Conservation (phyloP, 2,329 filamentous ascomycete genomes). For the Trichophyton rubrum region DNA sequence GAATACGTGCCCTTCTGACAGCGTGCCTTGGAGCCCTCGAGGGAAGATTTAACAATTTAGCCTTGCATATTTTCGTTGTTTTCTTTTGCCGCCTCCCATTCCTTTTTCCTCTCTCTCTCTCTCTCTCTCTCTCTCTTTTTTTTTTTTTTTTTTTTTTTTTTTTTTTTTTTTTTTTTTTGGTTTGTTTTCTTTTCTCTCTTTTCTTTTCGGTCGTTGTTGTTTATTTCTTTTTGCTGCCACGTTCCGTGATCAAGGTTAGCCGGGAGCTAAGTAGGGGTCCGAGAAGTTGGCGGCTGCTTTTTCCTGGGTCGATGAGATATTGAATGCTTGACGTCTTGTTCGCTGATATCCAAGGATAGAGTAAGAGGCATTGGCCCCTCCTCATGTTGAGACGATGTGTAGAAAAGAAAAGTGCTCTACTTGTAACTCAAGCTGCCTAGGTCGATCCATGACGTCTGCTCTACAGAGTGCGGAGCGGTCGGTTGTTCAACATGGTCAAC, state of each 20-base stretch:
- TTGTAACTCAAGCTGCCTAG: not conserved
- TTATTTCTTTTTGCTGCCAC: conserved; percentile 2
- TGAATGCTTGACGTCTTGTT: not conserved
- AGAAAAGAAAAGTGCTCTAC: not conserved
- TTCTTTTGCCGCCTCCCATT: not conserved
- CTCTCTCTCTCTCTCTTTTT: too few relatives aligned
- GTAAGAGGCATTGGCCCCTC: not conserved
- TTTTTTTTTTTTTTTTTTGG: not conserved
- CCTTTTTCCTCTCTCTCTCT: not conserved
- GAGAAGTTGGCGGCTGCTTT: not conserved
- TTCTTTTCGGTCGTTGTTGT: not conserved
- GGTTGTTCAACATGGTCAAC: not conserved
- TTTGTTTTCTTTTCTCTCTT: too few relatives aligned
- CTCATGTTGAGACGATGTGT: not conserved
- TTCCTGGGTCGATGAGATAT: not conserved
- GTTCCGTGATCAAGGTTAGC: conserved; percentile 3
- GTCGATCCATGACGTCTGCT: not conserved
- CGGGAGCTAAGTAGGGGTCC: conserved; percentile 2
- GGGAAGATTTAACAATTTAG: not conserved
- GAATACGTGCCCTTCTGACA: not conserved
- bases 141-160: not conserved
- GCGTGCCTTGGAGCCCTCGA: not conserved
- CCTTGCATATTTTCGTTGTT: conserved; percentile 1
- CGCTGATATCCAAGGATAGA: not conserved
- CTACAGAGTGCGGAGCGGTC: not conserved